phyloP scores from a whole-genome alignment of 345 rosid species.

The Pelargonium nanum region DNA sequence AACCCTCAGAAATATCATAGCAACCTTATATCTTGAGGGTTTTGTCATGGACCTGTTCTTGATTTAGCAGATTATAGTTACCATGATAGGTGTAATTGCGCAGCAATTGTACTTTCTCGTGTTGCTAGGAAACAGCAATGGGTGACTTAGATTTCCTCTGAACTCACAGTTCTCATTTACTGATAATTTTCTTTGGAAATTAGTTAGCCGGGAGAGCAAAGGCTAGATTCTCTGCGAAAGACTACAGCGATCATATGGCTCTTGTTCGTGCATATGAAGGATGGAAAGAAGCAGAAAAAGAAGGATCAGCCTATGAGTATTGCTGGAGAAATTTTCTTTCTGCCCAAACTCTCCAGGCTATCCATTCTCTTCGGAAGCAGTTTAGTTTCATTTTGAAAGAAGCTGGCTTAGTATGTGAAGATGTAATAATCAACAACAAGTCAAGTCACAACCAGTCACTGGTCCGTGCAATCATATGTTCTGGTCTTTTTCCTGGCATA shows the following conservation, averaged over 20 bases:
- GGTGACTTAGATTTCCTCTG: slow-evolving; percentile 3
- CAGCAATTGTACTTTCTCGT: background rate
- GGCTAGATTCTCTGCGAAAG: slow-evolving; percentile 92
- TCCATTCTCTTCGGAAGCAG: slow-evolving; percentile 88
- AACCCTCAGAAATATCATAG: no score
- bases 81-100: background rate
- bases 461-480: slow-evolving; percentile 89
- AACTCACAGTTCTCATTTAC: background rate
- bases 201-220: slow-evolving; percentile 94
- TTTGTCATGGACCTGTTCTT: background rate
- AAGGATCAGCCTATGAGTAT: slow-evolving; percentile 88
- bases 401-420: slow-evolving; percentile 63
- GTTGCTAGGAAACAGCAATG: slow-evolving; percentile 5
- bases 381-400: slow-evolving; percentile 77
- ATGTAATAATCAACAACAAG: slow-evolving; percentile 53
- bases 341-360: slow-evolving; percentile 91
- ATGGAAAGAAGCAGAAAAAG: slow-evolving; percentile 95
- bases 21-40: no score
- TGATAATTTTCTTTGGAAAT: slow-evolving; percentile 15
- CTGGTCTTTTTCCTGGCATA: slow-evolving; percentile 94
- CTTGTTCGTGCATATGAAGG: slow-evolving; percentile 99
- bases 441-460: slow-evolving; percentile 82
- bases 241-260: slow-evolving; percentile 98
- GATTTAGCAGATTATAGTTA: background rate
- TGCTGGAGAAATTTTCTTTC: slow-evolving; percentile 98